Base-by-base conservation (phyloP, 805 yeast genomes). In the Metschnikowia anglica region DNA sequence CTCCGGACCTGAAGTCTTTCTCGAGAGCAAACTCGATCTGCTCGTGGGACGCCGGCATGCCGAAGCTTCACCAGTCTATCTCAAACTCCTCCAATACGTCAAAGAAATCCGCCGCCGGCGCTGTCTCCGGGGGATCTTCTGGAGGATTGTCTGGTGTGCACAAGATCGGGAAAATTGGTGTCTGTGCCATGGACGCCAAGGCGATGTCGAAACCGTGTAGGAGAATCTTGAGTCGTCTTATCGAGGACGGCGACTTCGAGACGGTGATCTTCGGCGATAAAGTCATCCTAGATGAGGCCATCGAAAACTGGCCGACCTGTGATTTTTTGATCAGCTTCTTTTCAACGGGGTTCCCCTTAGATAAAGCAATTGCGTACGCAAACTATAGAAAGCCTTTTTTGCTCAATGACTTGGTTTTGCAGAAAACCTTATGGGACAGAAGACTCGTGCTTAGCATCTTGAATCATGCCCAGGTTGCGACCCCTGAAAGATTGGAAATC, bases 301-400 rank as follows among this genome's bases (percentile, higher is more conserved):
- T 93, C 46, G 98, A 93, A 67, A 88, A 89, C 61, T 93, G 99
- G 99, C 99, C 99, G 28, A 88, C 96, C 27, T 93, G 99, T 69
- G 99, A 93, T 62, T 93, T 88, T 58, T 72, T 93, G 49, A 87
- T 93, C 48, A 83, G 91, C 52, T 93, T 93, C 65, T 93, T 93
- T 63, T 86, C 96, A n/a, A 79, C 81, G 23, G 99, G 99, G 0
- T 93, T 93, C 66, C 99, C 99, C 0, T 72, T 93, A 33, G 95
- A 91, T 54, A 93, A 93, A 63, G 99, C 99, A 2, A 91, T 93
- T 45, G 76, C 82, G 17, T 93, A 93, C 57, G 96, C 82, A 29
- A 83, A 88, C 49, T 77, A 90, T 47, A 77, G 99, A 35, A 87
- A 89, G 58, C 99, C 99, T 0, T 91, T 79, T 55, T 68, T 85